phyloP scores from a whole-genome alignment of 805 yeast species.

The Wickerhamiella shivajii region DNA sequence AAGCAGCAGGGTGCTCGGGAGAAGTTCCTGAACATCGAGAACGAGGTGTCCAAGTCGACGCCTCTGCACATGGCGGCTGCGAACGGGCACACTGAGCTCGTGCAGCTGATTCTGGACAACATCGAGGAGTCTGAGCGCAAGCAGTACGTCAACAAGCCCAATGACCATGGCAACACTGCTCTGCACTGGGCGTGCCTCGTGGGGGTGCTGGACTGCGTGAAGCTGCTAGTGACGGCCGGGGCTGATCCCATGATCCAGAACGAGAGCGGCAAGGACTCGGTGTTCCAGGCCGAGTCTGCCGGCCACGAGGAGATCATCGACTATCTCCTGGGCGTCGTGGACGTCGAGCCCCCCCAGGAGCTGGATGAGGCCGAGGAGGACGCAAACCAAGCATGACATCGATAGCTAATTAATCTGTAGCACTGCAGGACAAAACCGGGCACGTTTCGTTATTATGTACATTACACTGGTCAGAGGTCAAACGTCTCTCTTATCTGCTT shows the following conservation, averaged over 20 bases:
- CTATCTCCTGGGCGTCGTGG: constrained; percentile 58
- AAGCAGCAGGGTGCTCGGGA: constrained; percentile 25
- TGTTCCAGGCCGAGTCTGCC: constrained; percentile 78
- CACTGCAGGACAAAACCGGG: no score
- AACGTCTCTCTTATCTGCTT: constrained; percentile 54
- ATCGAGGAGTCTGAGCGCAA: constrained; percentile 26
- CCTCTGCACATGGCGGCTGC: constrained; percentile 94
- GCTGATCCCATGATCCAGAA: constrained; percentile 78
- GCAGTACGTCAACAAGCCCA: constrained; percentile 36
- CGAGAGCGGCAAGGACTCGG: constrained; percentile 61
- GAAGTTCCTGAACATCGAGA: constrained; percentile 39
- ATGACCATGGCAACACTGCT: constrained; percentile 83
- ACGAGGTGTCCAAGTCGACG: constrained; percentile 51
- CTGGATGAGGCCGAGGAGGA: constrained; percentile 9
- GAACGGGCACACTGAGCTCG: constrained; percentile 69
- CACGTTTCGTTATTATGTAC: no score
- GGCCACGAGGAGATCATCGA: constrained; percentile 63
- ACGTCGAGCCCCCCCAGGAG: constrained; percentile 46
- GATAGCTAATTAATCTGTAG: no score
- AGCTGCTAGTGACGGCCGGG: constrained; percentile 55
- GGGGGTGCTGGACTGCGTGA: constrained; percentile 63
- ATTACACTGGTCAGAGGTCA: constrained; percentile 47
- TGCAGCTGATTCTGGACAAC: constrained; percentile 42
- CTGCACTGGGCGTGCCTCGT: constrained; percentile 92
- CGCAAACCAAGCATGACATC: no score